Evolutionary conservation across 805 yeast species (phyloP).

Genomic region (Teunomyces panamensis): DNA sequence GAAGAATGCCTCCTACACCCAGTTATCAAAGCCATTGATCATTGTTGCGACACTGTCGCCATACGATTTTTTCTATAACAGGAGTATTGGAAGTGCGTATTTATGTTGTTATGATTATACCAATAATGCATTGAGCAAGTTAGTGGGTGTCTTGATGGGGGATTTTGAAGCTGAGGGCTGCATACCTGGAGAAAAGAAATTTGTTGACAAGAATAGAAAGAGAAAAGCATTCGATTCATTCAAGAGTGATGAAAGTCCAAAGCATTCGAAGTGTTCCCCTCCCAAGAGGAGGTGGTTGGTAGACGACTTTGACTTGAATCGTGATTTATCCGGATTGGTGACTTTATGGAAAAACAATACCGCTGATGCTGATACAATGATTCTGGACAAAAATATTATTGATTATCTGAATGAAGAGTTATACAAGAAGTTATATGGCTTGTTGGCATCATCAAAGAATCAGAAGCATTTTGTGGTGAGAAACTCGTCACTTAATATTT

Average conservation of each 20-base stretch:
- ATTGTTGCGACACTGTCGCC: slow-evolving; percentile 63
- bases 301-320: slow-evolving; percentile 47
- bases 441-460: slow-evolving; percentile 25
- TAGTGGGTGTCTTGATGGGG: slow-evolving; percentile 55
- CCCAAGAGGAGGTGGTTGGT: slow-evolving; percentile 53
- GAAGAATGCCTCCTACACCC: slow-evolving; percentile 18
- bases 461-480: slow-evolving; percentile 55
- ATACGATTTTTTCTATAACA: slow-evolving; percentile 56
- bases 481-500: slow-evolving; percentile 51
- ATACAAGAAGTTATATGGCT: slow-evolving; percentile 27
- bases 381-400: slow-evolving; percentile 20
- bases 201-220: slow-evolving; percentile 16
- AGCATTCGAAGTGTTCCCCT: slow-evolving; percentile 10
- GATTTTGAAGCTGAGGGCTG: slow-evolving; percentile 49
- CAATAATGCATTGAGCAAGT: slow-evolving; percentile 44
- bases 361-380: slow-evolving; percentile 10
- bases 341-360: slow-evolving; percentile 43
- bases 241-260: slow-evolving; percentile 1
- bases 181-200: slow-evolving; percentile 53
- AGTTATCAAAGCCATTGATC: slow-evolving; percentile 48
- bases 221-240: slow-evolving; percentile 13
- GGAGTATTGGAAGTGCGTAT: slow-evolving; percentile 53
- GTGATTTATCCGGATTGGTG: slow-evolving; percentile 51
- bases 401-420: slow-evolving; percentile 26
- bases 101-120: slow-evolving; percentile 63